Conservation (phyloP, 148 eudicot species). For the Rhododendron ferrugineum region DNA sequence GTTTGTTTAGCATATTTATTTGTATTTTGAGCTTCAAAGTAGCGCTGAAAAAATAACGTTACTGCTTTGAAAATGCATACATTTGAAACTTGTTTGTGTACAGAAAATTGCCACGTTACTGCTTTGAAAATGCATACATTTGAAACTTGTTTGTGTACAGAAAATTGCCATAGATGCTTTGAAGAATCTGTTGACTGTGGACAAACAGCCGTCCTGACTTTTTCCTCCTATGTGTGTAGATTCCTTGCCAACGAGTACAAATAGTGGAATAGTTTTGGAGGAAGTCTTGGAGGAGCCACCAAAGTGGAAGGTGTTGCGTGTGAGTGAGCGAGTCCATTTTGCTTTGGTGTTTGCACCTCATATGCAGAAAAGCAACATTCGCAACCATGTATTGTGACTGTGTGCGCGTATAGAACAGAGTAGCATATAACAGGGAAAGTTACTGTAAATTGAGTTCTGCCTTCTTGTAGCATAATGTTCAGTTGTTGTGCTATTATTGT, state of each 20-base stretch:
- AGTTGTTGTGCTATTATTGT: background rate
- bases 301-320: slow-evolving; percentile 98
- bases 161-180: background rate
- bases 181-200: background rate
- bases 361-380: background rate
- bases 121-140: background rate
- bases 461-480: background rate
- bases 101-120: too few relatives aligned
- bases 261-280: slow-evolving; percentile 47
- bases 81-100: too few relatives aligned
- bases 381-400: background rate
- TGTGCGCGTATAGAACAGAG: background rate
- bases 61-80: background rate
- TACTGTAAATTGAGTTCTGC: background rate
- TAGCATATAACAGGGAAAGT: background rate
- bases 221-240: slow-evolving; percentile 18
- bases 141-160: background rate
- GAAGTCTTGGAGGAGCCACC: slow-evolving; percentile 94
- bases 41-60: background rate
- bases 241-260: slow-evolving; percentile 33
- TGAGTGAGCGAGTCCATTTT: slow-evolving; percentile 83
- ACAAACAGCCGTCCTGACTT: background rate
- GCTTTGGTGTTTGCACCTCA: background rate
- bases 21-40: background rate
- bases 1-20: background rate